phyloP scores from a whole-genome alignment of 192 early-diverging fungal genomes.

The Chytriomyces hyalinus region DNA sequence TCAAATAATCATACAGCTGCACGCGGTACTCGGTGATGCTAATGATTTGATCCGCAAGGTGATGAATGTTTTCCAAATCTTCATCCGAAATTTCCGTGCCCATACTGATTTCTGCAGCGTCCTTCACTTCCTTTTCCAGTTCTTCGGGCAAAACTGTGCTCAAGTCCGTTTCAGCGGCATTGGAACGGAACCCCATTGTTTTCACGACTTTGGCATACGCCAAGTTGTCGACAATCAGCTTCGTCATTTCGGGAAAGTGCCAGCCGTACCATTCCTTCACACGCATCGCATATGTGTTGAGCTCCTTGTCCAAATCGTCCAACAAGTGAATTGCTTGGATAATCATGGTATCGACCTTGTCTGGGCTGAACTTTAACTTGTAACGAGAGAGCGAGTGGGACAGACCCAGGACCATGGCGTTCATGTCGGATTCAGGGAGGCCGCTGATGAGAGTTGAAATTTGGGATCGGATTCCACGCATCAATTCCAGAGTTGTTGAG shows the following conservation, averaged over 20 bases:
- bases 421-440: conserved; percentile 84
- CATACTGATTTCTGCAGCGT: conserved; percentile 98
- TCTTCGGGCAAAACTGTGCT: conserved; percentile 87
- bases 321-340: conserved; percentile 96
- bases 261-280: conserved; percentile 99
- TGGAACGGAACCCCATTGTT: conserved; percentile 89
- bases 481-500: conserved; percentile 85
- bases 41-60: conserved; percentile 96
- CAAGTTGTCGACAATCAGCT: conserved; percentile 93
- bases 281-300: conserved; percentile 98
- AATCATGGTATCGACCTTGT: conserved; percentile 99
- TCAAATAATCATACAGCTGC: conserved; percentile 95
- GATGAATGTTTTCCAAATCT: conserved; percentile 95
- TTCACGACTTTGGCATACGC: conserved; percentile 91
- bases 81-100: conserved; percentile 97
- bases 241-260: conserved; percentile 99
- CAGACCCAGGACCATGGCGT: conserved; percentile 96
- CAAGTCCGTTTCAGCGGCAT: conserved; percentile 79
- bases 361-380: conserved; percentile 99
- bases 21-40: conserved; percentile 92
- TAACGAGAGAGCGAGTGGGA: conserved; percentile 98
- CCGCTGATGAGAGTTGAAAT: conserved; percentile 89
- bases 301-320: conserved; percentile 98
- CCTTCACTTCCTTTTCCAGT: conserved; percentile 89
- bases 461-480: conserved; percentile 95